These are phyloP conservation scores for Aspergillus fischeri DNA, from an alignment of 2,329 filamentous ascomycete species.

Conservation along the genomic window DNA sequence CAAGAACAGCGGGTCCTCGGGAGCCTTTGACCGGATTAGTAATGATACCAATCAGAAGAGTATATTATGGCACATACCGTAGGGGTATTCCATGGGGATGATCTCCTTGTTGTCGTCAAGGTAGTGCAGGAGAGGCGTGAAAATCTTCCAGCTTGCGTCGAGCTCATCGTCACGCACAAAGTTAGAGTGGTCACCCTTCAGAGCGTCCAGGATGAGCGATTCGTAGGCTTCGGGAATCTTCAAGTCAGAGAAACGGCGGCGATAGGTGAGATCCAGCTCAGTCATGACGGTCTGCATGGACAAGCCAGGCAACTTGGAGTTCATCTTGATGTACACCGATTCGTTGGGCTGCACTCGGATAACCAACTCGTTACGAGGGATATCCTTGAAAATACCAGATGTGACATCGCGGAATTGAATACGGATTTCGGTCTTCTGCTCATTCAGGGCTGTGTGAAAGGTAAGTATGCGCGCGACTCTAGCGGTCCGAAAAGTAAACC, in stretches of 20 bases:
- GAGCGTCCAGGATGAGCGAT: constrained; percentile 90
- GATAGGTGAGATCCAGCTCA: constrained; percentile 96
- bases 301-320: constrained; percentile 95
- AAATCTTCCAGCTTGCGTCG: constrained; percentile 97
- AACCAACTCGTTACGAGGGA: constrained; percentile 97
- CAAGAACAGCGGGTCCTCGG: constrained; percentile 89
- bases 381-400: constrained; percentile 99
- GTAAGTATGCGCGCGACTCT: constrained; percentile 13
- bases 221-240: constrained; percentile 99
- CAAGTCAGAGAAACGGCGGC: constrained; percentile 95
- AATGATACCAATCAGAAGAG: background rate
- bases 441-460: constrained; percentile 67
- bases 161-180: constrained; percentile 96
- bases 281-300: constrained; percentile 99
- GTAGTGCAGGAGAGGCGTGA: constrained; percentile 95
- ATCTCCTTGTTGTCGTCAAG: constrained; percentile 99
- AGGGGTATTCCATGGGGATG: constrained; percentile 98
- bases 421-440: constrained; percentile 99
- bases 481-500: background rate
- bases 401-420: constrained; percentile 99
- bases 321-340: constrained; percentile 99
- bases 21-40: constrained; percentile 61
- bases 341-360: constrained; percentile 99
- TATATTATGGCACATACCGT: constrained; percentile 62
- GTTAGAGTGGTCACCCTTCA: constrained; percentile 99